A percentile compares a stretch with the other conserved stretches of the same genome.
Conservation (phyloP, 1,139 yeast genomes). For the Yamadazyma triangularis region DNA sequence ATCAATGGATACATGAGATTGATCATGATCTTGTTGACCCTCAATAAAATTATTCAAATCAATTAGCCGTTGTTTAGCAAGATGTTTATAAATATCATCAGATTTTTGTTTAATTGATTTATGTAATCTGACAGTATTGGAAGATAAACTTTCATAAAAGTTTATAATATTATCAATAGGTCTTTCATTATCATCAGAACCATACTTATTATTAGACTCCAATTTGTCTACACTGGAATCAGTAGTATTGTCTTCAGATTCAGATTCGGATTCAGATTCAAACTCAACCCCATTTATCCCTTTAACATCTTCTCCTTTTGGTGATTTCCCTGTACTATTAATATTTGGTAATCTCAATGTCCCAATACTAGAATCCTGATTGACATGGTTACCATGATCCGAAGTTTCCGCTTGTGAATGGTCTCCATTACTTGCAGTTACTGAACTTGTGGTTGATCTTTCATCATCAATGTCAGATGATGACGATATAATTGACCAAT, state of each 20-base stretch:
- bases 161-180: conserved; percentile 13
- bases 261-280: not conserved
- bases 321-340: not conserved
- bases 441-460: conserved; percentile 20
- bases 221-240: too few species aligned
- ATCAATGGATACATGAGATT: not conserved
- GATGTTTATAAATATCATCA: conserved; percentile 17
- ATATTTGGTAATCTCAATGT: conserved; percentile 15
- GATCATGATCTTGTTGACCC: not conserved
- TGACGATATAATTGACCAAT: conserved; percentile 45
- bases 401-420: not conserved
- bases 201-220: not conserved
- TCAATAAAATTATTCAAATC: too few species aligned
- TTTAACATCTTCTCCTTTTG: not conserved
- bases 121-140: conserved; percentile 14
- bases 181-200: not conserved
- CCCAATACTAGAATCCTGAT: conserved; percentile 12
- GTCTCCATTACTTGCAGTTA: not conserved
- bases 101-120: conserved; percentile 24
- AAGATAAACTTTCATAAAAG: conserved; percentile 25
- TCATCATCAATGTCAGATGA: conserved; percentile 40
- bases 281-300: not conserved
- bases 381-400: conserved; percentile 2
- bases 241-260: too few species aligned
- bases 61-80: conserved; percentile 2